Evolutionary conservation across 2,329 filamentous ascomycete species (phyloP), one percentile per base, ranked within the genome.

Genomic region (Grosmannia huntii): DNA sequence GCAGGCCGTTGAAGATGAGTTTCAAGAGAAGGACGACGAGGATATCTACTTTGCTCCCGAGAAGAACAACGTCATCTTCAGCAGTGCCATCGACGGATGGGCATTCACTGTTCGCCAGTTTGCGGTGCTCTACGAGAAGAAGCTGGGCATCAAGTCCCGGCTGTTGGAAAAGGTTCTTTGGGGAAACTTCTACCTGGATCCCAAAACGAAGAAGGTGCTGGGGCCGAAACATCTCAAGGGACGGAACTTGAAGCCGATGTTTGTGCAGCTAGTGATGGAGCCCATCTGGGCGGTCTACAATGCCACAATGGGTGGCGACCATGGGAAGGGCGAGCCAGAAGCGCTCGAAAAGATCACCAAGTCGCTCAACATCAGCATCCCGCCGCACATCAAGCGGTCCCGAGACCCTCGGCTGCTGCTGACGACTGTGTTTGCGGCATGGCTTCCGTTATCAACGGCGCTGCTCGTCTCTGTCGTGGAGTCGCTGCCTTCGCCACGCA

Each of bases 11-110:
- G 83, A 85, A 19, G 69, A 83, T 5, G 80, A 85, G 59, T 99
- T 90, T 65, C 86, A 96, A 69, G 94, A 97, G 69, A 84, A 85
- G 65, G 91, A 96, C 66, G 94, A 99, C 67, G 91, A 97, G 69
- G 91, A 96, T 69, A 85, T 99, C 28, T 99, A 99, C 71, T 99
- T 99, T 72, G 90, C 94, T 0, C 94, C 94, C 0, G 94, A 99
- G 68, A 95, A 92, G 72, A 96, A 96, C 71, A 99, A 99, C 68
- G 94, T 99, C 70, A 97, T 99, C 63, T 99, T 99, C 70, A 90
- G 90, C 75, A 97, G 92, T 69, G 94, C 94, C 60, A 87, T 96
- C 59, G 94, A 99, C 68, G 94, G 94, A n/a, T 99, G 94, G 94
- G 94, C 94, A 3, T 99, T 99, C 67, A 99, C 94, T 0, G 86